Percentiles rank a stretch among this genome's conserved stretches.
Conservation (phyloP, 352 stramenopile species). For the Phytophthora kernoviae region DNA sequence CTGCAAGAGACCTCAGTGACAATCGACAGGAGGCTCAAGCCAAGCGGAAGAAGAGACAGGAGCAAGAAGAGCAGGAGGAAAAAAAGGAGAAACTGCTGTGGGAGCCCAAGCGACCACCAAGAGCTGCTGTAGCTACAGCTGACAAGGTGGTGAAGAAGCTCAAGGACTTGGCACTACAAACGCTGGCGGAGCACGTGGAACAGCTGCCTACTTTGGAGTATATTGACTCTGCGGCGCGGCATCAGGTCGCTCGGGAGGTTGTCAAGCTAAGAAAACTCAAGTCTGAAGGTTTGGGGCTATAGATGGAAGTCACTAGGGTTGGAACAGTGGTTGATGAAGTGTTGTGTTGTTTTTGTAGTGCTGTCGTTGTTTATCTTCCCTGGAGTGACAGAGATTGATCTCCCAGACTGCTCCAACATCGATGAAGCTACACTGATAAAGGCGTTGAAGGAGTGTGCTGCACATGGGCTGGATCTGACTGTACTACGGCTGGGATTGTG, state of each 20-base stretch:
- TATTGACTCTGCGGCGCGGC: slow-evolving; percentile 63
- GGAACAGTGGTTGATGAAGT: too few species aligned
- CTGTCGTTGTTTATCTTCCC: slow-evolving; percentile 84
- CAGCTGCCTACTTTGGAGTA: slow-evolving; percentile 73
- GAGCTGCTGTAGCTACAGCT: slow-evolving; percentile 48
- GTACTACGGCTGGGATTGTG: slow-evolving; percentile 73
- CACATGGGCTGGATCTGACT: slow-evolving; percentile 47
- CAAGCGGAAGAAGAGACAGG: slow-evolving; percentile 52
- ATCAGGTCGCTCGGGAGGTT: slow-evolving; percentile 61
- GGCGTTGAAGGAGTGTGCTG: slow-evolving; percentile 57
- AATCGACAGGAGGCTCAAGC: slow-evolving; percentile 67
- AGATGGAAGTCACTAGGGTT: too few species aligned
- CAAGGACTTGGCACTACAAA: slow-evolving; percentile 57
- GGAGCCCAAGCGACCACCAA: slow-evolving; percentile 56
- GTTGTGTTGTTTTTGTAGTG: slow-evolving; percentile 22
- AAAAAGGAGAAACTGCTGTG: slow-evolving; percentile 38
- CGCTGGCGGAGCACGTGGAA: slow-evolving; percentile 67
- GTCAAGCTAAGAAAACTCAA: slow-evolving; percentile 67
- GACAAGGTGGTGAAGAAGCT: slow-evolving; percentile 58
- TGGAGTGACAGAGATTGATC: slow-evolving; percentile 80
- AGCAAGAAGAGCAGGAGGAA: slow-evolving; percentile 21
- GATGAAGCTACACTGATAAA: slow-evolving; percentile 68
- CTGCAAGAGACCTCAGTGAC: slow-evolving; percentile 59
- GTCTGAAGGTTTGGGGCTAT: slow-evolving; percentile 41
- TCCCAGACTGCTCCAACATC: slow-evolving; percentile 83